Base-by-base conservation (phyloP, 441 rosid species). In the Jatropha multifida region DNA sequence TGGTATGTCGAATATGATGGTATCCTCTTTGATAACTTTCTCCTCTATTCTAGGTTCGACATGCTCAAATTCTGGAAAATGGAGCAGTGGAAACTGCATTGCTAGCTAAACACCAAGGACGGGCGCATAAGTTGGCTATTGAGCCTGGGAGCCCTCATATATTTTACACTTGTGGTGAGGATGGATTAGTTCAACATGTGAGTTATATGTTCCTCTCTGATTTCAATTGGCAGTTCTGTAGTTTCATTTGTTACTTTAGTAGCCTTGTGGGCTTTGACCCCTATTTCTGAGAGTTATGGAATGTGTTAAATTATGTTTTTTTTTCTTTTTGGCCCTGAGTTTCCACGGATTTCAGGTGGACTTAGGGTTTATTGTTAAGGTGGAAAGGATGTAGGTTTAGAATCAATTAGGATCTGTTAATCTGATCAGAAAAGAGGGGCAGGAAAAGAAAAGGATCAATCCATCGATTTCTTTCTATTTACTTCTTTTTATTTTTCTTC, bases 141-240 rank as follows among this genome's bases (percentile, higher is more conserved):
- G 99, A 93, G 79, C 98, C 98, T 38, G 96, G 99, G 61, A 95
- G 93, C 80, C 90, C 99, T 72, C 87, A 90, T 79, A 77, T 88
- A 72, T 89, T 95, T 56, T 96, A 90, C 81, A 88, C 95, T 0
- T 93, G 97, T 69, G 97, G 94, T 64, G 95, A 92, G 88, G 99
- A 96, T 89, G 99, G 97, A 64, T 70, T 89, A 77, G 97, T 95
- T 74, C 93, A 93, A 68, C 97, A 87, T 70, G 98, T 93, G 74
- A 90, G 97, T 88, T 55, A 0, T 77, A 38, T 55, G 58, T 76
- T 26, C 58, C 32, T 76, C 32, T 3, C 63, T 26, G 6, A 55
- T 44, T 73, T 65, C 68, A 58, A 15, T 32, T 41, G 12, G 27
- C 42, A 54, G 40, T 48, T 70, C 4, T 42, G 17, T 66, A 15